Conservation (phyloP, 2,329 filamentous ascomycete genomes). For the Nothophaeocryptopus gaeumannii region DNA sequence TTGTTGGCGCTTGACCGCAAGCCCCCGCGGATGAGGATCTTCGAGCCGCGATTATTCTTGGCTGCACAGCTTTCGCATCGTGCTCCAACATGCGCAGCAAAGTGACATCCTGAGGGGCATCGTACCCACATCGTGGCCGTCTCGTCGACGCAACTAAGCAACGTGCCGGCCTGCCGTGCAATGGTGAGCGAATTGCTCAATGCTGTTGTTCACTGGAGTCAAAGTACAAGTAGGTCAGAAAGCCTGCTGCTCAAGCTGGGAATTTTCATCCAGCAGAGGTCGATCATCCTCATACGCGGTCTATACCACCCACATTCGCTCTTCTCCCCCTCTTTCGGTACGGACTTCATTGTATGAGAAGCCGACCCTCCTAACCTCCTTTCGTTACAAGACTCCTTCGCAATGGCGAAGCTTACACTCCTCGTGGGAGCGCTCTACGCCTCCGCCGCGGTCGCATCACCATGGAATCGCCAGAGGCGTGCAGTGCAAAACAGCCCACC, state of each 20-base stretch:
- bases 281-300: not conserved
- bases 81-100: not conserved
- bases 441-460: conserved; percentile 7
- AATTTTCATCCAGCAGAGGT: too few relatives aligned
- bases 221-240: conserved; percentile 9
- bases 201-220: not conserved
- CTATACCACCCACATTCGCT: conserved; percentile 2
- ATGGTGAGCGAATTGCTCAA: not conserved
- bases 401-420: conserved; percentile 9
- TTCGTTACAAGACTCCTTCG: not conserved
- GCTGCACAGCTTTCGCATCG: not conserved
- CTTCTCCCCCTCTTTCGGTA: conserved; percentile 1
- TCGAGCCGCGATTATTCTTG: conserved; percentile 5
- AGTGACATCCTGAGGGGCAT: not conserved
- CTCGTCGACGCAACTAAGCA: not conserved
- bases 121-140: conserved; percentile 2
- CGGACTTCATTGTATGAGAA: not conserved
- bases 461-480: conserved; percentile 1
- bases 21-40: too few relatives aligned
- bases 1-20: too few relatives aligned
- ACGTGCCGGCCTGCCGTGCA: conserved; percentile 8
- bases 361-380: not conserved
- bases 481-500: not conserved
- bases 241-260: conserved; percentile 2
- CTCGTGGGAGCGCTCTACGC: conserved; percentile 12